These are phyloP conservation scores for Tetrapisispora iriomotensis DNA, from an alignment of 805 yeast genomes.

Conservation along the genomic window DNA sequence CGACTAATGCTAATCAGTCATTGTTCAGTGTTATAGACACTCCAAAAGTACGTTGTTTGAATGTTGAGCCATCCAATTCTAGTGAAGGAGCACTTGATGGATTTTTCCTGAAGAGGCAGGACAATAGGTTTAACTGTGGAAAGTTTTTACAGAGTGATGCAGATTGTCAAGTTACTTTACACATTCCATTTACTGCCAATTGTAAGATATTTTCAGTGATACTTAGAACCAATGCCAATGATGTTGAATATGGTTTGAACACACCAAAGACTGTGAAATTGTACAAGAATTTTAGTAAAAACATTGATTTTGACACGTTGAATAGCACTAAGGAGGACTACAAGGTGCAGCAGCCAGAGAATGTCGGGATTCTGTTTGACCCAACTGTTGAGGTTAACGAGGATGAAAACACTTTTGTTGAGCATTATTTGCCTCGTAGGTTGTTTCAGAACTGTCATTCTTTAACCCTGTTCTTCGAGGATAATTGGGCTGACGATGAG, in stretches of 20 bases:
- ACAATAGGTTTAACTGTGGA: conserved; percentile 40
- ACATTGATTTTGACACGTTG: conserved; percentile 65
- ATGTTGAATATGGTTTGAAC: conserved; percentile 31
- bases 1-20: conserved; percentile 63
- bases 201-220: conserved; percentile 69
- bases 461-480: conserved; percentile 57
- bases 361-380: conserved; percentile 33
- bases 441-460: conserved; percentile 60
- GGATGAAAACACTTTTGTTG: conserved; percentile 52
- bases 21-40: conserved; percentile 52
- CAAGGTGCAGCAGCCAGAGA: conserved; percentile 51
- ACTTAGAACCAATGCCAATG: conserved; percentile 48
- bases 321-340: conserved; percentile 40
- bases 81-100: conserved; percentile 30
- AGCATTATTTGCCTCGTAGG: conserved; percentile 71
- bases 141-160: conserved; percentile 53
- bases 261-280: conserved; percentile 65
- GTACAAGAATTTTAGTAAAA: conserved; percentile 53
- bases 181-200: conserved; percentile 69
- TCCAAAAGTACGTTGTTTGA: conserved; percentile 51
- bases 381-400: conserved; percentile 27
- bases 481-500: conserved; percentile 53
- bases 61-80: conserved; percentile 41
- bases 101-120: conserved; percentile 43
- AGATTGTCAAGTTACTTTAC: conserved; percentile 69